Evolutionary conservation across 139 green algal genomes (phyloP), one percentile per base, ranked within the genome.

Genomic region (Pseudopediastrum boryanum): DNA sequence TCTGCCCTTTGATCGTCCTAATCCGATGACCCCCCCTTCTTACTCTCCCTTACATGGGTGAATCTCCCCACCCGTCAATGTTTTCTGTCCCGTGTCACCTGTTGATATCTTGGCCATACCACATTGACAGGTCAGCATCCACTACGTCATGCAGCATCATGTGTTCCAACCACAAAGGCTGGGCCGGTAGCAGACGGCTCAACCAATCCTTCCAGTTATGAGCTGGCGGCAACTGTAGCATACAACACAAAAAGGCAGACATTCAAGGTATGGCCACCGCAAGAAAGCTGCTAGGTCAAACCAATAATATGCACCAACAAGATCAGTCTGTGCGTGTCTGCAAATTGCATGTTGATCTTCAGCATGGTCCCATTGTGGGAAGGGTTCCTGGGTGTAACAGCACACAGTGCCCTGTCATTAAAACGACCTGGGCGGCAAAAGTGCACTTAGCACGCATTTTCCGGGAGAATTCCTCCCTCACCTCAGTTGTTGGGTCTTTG

Each of bases 111-210:
- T 68, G 38, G 35, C 36, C 13, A 9, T 10, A 33, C 36, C 66
- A 52, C 13, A 51, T 78, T 10, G 51, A 51, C 23, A 78, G 12
- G 52, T 78, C 70, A 67, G 70, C 70, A 67, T 78, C 70, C 23
- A 67, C 6, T 36, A 78, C 51, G 23, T 42, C 8, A 8, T 78
- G 70, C 31, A 13, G 33, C 16, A 39, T n/a, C 51, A 68, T 50
- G 25, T 78, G 70, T 2, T 19, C 9, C 51, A 33, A 9, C 70
- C 70, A 78, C 0, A n/a, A n/a, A n/a, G n/a, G n/a, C n/a, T n/a
- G n/a, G n/a, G n/a, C n/a, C n/a, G n/a, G n/a, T n/a, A n/a, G n/a
- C n/a, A n/a, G n/a, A n/a, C n/a, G n/a, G n/a, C n/a, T n/a, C n/a
- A n/a, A n/a, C n/a, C n/a, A n/a, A n/a, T n/a, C n/a, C n/a, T n/a